Evolutionary conservation across 2,329 filamentous ascomycete genomes (phyloP).

Genomic region (Botrytis squamosa): DNA sequence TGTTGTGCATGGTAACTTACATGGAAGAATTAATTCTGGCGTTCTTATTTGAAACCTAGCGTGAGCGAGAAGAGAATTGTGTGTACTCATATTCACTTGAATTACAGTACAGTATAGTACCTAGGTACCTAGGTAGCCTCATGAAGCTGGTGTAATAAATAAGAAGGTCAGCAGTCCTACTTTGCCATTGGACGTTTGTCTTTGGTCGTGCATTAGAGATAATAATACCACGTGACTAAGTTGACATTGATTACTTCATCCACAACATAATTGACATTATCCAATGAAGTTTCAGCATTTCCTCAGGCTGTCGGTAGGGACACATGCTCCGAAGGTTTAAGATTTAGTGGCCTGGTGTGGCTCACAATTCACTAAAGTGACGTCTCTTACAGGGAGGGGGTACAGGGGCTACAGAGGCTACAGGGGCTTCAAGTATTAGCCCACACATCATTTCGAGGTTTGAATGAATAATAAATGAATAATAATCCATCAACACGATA

Average conservation of each 20-base stretch:
- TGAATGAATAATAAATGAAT: neutral
- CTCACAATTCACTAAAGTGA: neutral
- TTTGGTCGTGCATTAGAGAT: neutral
- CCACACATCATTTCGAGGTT: neutral
- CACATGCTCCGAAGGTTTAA: neutral
- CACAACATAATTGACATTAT: neutral
- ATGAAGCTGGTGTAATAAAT: too few species aligned
- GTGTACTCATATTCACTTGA: neutral
- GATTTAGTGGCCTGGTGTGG: neutral
- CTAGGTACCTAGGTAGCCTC: too few species aligned
- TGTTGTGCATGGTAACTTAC: neutral
- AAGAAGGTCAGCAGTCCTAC: too few species aligned
- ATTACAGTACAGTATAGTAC: neutral
- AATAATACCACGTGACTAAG: accelerated
- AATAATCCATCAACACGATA: neutral
- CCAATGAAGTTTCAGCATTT: neutral
- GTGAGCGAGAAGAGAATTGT: neutral
- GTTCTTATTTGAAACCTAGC: neutral
- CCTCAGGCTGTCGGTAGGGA: neutral
- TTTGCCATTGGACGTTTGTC: too few species aligned
- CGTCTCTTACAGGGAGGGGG: neutral
- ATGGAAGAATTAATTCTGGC: neutral
- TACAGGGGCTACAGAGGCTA: neutral
- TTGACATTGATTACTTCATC: neutral
- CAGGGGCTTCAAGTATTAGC: neutral